A percentile compares a stretch with the other conserved stretches of the same genome.
phyloP scores from a whole-genome alignment of 1,284 basidiomycete species.

The Laetiporus sulphureus region DNA sequence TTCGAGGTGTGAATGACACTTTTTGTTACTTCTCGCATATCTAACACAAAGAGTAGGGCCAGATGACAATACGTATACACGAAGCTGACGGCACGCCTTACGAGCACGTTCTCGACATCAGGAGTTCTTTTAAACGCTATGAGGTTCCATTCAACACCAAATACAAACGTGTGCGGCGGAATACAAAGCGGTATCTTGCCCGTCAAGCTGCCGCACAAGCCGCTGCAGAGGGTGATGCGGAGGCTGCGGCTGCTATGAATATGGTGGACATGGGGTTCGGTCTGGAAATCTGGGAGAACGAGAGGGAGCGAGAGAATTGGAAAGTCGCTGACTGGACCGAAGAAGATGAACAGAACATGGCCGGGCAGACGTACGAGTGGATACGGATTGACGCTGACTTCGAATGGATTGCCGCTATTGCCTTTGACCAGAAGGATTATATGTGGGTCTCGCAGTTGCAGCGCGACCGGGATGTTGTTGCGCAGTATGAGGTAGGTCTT shows the following conservation, averaged over 20 bases:
- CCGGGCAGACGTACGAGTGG: constrained; percentile 97
- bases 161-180: constrained; percentile 93
- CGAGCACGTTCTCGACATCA: constrained; percentile 95
- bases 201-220: constrained; percentile 91
- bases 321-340: constrained; percentile 98
- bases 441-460: constrained; percentile 99
- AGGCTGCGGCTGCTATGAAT: constrained; percentile 90
- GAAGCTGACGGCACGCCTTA: constrained; percentile 99
- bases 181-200: constrained; percentile 92
- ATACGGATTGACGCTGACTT: constrained; percentile 99
- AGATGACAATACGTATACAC: constrained; percentile 98
- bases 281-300: constrained; percentile 95
- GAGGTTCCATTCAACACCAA: constrained; percentile 99
- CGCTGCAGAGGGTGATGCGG: constrained; percentile 84
- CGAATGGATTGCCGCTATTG: constrained; percentile 93
- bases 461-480: constrained; percentile 95
- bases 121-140: constrained; percentile 81
- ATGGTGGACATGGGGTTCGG: constrained; percentile 95
- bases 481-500: constrained; percentile 84
- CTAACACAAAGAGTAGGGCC: constrained; percentile 48
- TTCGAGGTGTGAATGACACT: constrained; percentile 59
- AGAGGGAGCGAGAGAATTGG: constrained; percentile 89
- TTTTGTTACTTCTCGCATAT: constrained; percentile 5
- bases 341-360: constrained; percentile 91
- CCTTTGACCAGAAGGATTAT: constrained; percentile 94